Evolutionary conservation across 176 grass and related monocot species (phyloP), one percentile per base, ranked within the genome.

Genomic region (Carex kokanica): DNA sequence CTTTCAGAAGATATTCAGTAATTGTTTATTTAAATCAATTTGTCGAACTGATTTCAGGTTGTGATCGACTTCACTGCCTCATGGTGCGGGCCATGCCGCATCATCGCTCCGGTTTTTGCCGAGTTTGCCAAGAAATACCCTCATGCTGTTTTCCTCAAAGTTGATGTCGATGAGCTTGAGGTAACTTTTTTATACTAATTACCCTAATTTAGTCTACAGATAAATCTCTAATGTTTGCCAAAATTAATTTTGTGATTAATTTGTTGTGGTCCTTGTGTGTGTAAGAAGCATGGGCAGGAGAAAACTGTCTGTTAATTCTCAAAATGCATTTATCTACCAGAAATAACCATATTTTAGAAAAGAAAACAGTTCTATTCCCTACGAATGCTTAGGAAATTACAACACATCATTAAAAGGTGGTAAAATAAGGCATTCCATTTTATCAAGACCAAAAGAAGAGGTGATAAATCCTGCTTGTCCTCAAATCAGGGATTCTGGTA

Each of bases 21-120:
- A 15, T 54, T 64, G 5, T 0, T 47, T 13, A 2, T 15, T 29
- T 10, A 10, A 74, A 14, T 86, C 60, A 11, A 16, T 16, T 27
- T 20, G 3, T 24, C 54, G 14, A 21, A 25, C 62, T 69, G 18
- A 23, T 11, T 53, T 24, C 78, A 97, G 94, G 91, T 97, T 61
- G 53, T 97, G 36, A 84, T 97, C 51, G 94, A 97, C 67, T 97
- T 94, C 86, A 94, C 94, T 36, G 87, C 94, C 41, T 67, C 89
- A 23, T 97, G 94, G 94, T 97, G 91, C 1, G 88, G 86, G 24
- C 91, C 94, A 36, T 97, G 94, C 86, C 91, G 89, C 9, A 1
- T 52, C 77, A 88, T 97, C 0, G 84, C 86, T 58, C 94, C 91
- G 1, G 8, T 92, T 23, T 97, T 91, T 0, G 66, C 51, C 1